Conservation (phyloP, 768 basidiomycete species). For the Suillus subaureus region DNA sequence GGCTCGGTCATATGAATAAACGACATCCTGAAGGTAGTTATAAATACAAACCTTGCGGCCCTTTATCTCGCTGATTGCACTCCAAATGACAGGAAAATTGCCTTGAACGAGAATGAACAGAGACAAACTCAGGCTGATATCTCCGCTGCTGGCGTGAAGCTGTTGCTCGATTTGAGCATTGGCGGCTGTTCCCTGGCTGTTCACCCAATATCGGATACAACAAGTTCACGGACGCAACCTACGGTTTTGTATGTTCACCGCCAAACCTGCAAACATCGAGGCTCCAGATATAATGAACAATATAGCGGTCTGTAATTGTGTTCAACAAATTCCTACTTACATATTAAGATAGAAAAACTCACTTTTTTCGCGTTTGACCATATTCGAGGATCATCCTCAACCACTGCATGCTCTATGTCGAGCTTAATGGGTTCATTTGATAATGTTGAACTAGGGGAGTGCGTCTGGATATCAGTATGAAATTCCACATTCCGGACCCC, state of each 20-base stretch:
- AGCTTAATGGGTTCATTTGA: background rate
- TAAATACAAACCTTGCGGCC: slow-evolving; percentile 59
- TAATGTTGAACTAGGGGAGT: background rate
- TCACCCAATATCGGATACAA: background rate
- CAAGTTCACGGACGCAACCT: slow-evolving; percentile 4
- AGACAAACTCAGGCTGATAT: slow-evolving; percentile 71
- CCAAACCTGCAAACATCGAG: slow-evolving; percentile 27
- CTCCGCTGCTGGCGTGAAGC: slow-evolving; percentile 58
- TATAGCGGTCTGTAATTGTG: slow-evolving; percentile 19
- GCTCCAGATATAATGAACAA: slow-evolving; percentile 30
- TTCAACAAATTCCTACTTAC: background rate
- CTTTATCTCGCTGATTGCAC: slow-evolving; percentile 73
- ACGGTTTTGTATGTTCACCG: slow-evolving; percentile 32
- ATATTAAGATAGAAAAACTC: background rate
- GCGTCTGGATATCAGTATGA: background rate
- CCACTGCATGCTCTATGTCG: slow-evolving; percentile 42
- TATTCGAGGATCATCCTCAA: slow-evolving; percentile 60
- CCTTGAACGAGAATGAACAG: slow-evolving; percentile 76
- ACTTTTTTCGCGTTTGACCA: slow-evolving; percentile 64
- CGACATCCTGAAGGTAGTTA: background rate
- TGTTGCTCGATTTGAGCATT: slow-evolving; percentile 63
- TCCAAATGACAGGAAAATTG: slow-evolving; percentile 66
- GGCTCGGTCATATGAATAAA: background rate
- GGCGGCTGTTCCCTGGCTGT: slow-evolving; percentile 52
- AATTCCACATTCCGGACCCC: background rate